phyloP scores from a whole-genome alignment of 441 rosid genomes.

The Euphorbia corollata region DNA sequence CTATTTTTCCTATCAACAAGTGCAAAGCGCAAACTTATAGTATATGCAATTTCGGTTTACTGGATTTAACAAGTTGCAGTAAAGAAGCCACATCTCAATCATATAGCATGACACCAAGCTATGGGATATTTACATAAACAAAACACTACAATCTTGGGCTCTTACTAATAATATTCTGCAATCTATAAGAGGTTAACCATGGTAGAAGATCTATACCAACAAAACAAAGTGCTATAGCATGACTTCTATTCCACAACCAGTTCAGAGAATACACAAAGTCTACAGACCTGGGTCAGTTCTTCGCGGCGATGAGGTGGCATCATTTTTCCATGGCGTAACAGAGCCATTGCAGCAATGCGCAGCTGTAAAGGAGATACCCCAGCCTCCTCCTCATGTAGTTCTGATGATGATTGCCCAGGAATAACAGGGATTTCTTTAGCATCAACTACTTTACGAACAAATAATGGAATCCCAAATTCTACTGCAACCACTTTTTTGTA shows the following conservation, averaged over 20 bases:
- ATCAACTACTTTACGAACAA: constrained; percentile 65
- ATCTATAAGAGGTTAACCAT: not conserved
- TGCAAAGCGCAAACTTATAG: not conserved
- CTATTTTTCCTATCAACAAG: constrained; percentile 1
- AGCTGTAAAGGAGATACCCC: constrained; percentile 88
- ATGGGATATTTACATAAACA: constrained; percentile 1
- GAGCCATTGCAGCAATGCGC: constrained; percentile 92
- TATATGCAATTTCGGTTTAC: not conserved
- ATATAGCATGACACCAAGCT: not conserved
- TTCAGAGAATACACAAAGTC: not conserved
- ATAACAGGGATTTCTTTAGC: constrained; percentile 35
- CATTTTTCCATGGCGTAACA: constrained; percentile 69
- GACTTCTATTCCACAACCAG: not conserved
- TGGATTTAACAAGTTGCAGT: not conserved
- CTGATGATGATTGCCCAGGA: constrained; percentile 34
- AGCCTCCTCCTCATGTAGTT: constrained; percentile 34
- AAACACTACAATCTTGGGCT: not conserved
- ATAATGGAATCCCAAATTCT: constrained; percentile 84
- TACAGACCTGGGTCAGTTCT: constrained; percentile 60
- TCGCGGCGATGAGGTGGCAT: constrained; percentile 74
- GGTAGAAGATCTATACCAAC: not conserved
- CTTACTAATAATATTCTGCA: not conserved
- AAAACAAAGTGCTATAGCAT: too few species aligned
- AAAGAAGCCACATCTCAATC: not conserved
- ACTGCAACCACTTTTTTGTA: constrained; percentile 61